Evolutionary conservation across 208 protist species (phyloP).

Genomic region (Acanthamoeba polyphaga): DNA sequence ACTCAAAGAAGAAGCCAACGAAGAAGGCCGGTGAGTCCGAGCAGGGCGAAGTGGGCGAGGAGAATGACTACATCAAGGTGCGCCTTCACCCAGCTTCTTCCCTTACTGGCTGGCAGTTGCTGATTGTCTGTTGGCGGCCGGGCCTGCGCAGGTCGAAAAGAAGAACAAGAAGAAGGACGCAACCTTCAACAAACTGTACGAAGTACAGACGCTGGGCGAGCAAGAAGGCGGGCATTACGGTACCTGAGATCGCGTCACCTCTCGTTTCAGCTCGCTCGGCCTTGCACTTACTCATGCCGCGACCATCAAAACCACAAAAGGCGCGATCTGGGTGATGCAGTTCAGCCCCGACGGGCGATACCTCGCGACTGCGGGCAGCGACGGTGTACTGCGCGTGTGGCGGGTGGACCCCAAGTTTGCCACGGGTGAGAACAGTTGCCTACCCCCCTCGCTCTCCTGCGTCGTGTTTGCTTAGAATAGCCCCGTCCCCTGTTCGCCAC

Average conservation of each 20-base stretch:
- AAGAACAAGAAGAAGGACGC: slow-evolving; percentile 48
- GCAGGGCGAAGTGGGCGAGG: background rate
- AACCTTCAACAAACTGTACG: background rate
- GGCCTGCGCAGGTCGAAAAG: background rate
- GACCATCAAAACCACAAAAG: background rate
- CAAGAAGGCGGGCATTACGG: slow-evolving; percentile 62
- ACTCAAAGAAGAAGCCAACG: slow-evolving; percentile 19
- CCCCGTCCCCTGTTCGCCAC: background rate
- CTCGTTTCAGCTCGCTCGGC: background rate
- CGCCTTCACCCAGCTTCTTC: background rate
- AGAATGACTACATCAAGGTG: background rate
- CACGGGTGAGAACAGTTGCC: background rate
- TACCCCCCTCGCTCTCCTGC: background rate
- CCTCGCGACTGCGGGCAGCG: slow-evolving; percentile 79
- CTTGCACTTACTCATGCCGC: background rate
- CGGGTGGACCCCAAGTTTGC: slow-evolving; percentile 42
- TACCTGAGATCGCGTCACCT: background rate
- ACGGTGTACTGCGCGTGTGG: slow-evolving; percentile 80
- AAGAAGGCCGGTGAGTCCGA: background rate
- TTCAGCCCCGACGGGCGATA: slow-evolving; percentile 72
- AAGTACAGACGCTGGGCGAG: slow-evolving; percentile 31
- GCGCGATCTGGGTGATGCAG: slow-evolving; percentile 77
- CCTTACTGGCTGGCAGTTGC: background rate
- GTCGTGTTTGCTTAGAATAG: background rate
- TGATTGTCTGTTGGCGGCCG: background rate